Evolutionary conservation across 2,329 filamentous ascomycete genomes (phyloP).

Genomic region (Cyclaneusma minus): DNA sequence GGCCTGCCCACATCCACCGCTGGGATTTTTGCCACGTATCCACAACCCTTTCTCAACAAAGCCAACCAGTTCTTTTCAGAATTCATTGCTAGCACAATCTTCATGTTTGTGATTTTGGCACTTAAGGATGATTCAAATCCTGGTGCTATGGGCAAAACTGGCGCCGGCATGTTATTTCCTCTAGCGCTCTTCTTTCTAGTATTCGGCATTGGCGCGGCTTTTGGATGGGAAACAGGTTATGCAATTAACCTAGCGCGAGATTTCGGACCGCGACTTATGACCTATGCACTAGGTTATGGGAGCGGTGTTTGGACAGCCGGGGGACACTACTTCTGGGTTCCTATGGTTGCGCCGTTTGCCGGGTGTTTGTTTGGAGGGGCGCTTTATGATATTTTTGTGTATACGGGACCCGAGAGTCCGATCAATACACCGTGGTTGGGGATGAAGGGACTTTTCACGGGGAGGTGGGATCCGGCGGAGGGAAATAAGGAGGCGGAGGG

Average conservation of each 20-base stretch:
- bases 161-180: conserved; percentile 40
- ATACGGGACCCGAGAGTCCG: conserved; percentile 11
- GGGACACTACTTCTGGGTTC: conserved; percentile 60
- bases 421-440: conserved; percentile 18
- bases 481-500: too few relatives aligned
- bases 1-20: conserved; percentile 36
- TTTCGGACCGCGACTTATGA: conserved; percentile 52
- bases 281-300: conserved; percentile 54
- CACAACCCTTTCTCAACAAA: conserved; percentile 43
- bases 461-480: too few relatives aligned
- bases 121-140: conserved; percentile 42
- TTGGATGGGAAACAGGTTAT: conserved; percentile 65
- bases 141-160: too few relatives aligned
- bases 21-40: conserved; percentile 62
- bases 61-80: conserved; percentile 59
- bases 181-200: conserved; percentile 56
- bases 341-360: conserved; percentile 56
- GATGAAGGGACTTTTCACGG: conserved; percentile 9
- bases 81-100: conserved; percentile 48
- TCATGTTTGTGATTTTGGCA: conserved; percentile 61
- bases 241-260: conserved; percentile 62
- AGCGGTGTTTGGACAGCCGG: conserved; percentile 51
- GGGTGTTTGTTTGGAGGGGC: conserved; percentile 49
- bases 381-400: conserved; percentile 50
- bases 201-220: conserved; percentile 59